Conservation (phyloP, 176 grass and related monocot genomes). For the Carex littledalei region DNA sequence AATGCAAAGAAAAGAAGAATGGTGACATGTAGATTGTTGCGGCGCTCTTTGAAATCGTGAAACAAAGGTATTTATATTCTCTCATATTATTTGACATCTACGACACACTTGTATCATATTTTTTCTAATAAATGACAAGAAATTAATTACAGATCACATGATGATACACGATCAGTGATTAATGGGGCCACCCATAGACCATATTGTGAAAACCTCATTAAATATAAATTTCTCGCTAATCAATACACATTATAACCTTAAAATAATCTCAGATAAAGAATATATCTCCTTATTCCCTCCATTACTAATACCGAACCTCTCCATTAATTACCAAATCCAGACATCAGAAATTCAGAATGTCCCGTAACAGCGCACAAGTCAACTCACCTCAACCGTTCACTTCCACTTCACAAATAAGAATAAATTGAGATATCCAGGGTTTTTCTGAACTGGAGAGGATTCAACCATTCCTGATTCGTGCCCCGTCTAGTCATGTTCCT, state of each 20-base stretch:
- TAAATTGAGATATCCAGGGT: neutral
- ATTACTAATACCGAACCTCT: neutral
- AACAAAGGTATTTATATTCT: neutral
- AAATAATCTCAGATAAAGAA: neutral
- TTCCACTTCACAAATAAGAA: neutral
- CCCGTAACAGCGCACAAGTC: neutral
- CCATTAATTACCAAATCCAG: neutral
- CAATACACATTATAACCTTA: neutral
- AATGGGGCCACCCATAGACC: constrained; percentile 2
- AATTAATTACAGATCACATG: constrained; percentile 3
- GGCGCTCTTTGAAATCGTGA: neutral
- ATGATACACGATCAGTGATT: neutral
- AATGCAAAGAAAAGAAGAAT: neutral
- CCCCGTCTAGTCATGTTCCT: neutral
- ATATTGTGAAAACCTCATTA: neutral
- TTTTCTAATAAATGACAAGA: neutral
- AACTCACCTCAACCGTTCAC: neutral
- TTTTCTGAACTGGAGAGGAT: neutral
- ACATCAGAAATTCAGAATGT: neutral
- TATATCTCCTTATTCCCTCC: constrained; percentile 3
- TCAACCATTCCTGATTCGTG: neutral
- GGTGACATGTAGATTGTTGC: neutral
- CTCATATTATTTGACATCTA: neutral
- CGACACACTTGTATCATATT: neutral
- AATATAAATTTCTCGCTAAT: neutral